Base-by-base conservation (phyloP, 495 filamentous ascomycete species). In the Oidiodendron maius region DNA sequence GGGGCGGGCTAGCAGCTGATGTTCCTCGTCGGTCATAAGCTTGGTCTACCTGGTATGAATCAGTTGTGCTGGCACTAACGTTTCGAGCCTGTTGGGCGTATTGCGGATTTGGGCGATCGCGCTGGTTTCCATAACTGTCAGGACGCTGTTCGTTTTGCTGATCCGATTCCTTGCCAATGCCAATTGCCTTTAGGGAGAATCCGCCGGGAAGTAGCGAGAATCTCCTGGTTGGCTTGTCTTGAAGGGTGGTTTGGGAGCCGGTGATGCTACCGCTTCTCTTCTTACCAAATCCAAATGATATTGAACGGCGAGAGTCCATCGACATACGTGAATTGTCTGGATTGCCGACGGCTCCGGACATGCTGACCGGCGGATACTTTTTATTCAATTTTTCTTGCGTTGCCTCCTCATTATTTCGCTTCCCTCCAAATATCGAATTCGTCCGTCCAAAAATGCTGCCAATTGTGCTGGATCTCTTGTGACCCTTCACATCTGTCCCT, bases 381-480 rank as follows among this genome's bases (percentile, higher is more conserved):
- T 72, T 81, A 62, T 71, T 79, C 17, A 64, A 58, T 30, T 60
- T 67, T 59, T 56, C 53, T 26, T 48, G 45, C 34, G 4, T 35
- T n/a, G 59, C 40, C 55, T 66, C 51, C 72, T 71, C 44, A 67
- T 61, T 18, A 59, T 63, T 55, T 12, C 69, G 71, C 36, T 67
- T 68, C 28, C 75, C 76, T 15, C 84, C 82, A 61, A 94, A 89
- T 30, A 94, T 71, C 5, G 86, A 91, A 13, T 81, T 82, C 47
- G 83, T 84, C 30, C 90, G 81, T 48, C 86, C 80, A 64, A 95
- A 86, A 48, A 91, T 78, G 48, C 87, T 83, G 28, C 87, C 84
- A 56, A 96, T 81, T 3, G 91, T 96, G 64, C 83, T 95, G 1
- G 91, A 95, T 52, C 91, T 76, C 66, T 89, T 91, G 70, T 96